Percentiles rank a stretch among this genome's conserved stretches.
Conservation (phyloP, 129 eudicot species). For the Sambucus nigra region DNA sequence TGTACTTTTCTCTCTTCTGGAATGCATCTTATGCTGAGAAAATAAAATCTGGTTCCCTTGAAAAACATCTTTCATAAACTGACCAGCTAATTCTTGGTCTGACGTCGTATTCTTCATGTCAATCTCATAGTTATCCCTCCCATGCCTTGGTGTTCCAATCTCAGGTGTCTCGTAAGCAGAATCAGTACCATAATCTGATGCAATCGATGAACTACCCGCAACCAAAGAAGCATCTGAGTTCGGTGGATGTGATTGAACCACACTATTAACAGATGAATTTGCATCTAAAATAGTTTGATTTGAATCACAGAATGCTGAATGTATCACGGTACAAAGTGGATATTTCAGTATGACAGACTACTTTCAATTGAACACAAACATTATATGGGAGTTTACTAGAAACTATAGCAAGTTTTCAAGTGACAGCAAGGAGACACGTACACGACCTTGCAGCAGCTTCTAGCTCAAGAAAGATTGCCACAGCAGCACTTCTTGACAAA, state of each 20-base stretch:
- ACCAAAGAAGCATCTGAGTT: conserved; percentile 20
- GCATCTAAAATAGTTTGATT: conserved; percentile 24
- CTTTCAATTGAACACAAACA: neutral
- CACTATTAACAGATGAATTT: conserved; percentile 15
- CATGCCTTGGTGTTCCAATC: conserved; percentile 14
- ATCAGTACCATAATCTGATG: conserved; percentile 25
- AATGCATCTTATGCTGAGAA: conserved; percentile 2
- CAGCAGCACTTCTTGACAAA: conserved; percentile 66
- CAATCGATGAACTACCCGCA: conserved; percentile 27
- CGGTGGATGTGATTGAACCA: conserved; percentile 23
- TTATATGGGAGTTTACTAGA: neutral
- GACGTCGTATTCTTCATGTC: conserved; percentile 14
- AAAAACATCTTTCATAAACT: conserved; percentile 10
- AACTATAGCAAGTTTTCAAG: neutral
- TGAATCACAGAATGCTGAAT: conserved; percentile 54
- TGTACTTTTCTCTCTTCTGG: neutral
- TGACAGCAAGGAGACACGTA: conserved; percentile 31
- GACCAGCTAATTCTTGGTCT: conserved; percentile 6
- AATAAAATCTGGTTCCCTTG: conserved; percentile 11
- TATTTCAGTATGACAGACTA: conserved; percentile 10
- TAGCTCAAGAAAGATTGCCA: conserved; percentile 76
- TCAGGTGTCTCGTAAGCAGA: conserved; percentile 29
- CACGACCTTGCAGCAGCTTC: conserved; percentile 87
- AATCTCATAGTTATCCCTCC: conserved; percentile 12
- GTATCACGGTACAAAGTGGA: conserved; percentile 13